Base-by-base conservation (phyloP, 495 filamentous ascomycete genomes). In the Barbatosphaeria neglecta region DNA sequence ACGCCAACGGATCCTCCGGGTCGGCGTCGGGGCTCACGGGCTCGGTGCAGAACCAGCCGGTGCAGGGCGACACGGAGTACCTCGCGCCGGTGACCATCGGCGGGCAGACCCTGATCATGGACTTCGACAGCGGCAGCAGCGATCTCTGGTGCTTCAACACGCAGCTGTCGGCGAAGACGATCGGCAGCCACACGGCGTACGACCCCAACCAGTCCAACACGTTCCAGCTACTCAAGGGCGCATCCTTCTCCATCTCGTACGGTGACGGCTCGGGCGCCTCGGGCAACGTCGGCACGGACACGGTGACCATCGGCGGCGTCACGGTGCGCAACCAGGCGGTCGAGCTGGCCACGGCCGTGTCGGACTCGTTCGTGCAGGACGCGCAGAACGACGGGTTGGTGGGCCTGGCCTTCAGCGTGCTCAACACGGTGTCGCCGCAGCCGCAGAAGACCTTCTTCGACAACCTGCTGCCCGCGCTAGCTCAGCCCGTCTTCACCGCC, bases 71-170 rank as follows among this genome's bases (percentile, higher is more conserved):
- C 45, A 68, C 75, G 18, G 79, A 86, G 44, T 94, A 86, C 53
- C 68, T 90, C 13, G 76, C 80, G 15, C 79, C 81, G 0, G 81
- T 89, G 25, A 70, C 56, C 6, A 78, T 94, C 55, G 87, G 87
- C 37, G 82, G 80, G 2, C 84, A 90, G 59, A 76, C 68, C 6
- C 49, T 92, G 46, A 78, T 80, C 50, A 68, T 94, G 58, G 78
- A 89, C 54, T 86, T 94, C 59, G 87, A 94, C 61, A 86, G 85
- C 16, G 87, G 87, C 44, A 88, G 83, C 5, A 76, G 87, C 15
- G 87, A 92, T 60, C 67, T 94, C 48, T 94, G 87, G 87, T 77
- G 90, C 24, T 83, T 90, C 66, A 87, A 77, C 69, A 78, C 78
- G 4, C 56, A 70, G 40, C 72, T 89, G 18, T 63, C 76, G 3